Percentiles rank a stretch among this genome's conserved stretches.
Evolutionary conservation across 2,329 filamentous ascomycete genomes (phyloP).

Genomic region (Phialemonium atrogriseum): DNA sequence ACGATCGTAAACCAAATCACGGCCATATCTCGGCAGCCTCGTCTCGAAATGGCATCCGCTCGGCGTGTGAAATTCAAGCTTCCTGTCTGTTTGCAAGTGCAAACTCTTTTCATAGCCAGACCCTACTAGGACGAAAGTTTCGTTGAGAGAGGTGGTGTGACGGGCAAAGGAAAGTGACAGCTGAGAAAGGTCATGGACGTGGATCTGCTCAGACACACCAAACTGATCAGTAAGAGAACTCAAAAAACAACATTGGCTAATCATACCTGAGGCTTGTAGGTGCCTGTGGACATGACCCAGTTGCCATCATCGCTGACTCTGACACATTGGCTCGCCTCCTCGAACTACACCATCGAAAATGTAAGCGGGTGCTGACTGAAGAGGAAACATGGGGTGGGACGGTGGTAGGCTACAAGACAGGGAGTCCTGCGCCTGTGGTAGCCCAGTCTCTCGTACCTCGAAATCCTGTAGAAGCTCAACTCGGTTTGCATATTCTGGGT

Average conservation of each 20-base stretch:
- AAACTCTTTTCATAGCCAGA: slow-evolving; percentile 90
- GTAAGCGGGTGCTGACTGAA: too few species aligned
- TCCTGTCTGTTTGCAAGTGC: slow-evolving; percentile 85
- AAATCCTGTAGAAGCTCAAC: slow-evolving; percentile 96
- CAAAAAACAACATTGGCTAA: slow-evolving; percentile 16
- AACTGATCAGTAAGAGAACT: background rate
- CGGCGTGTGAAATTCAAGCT: slow-evolving; percentile 87
- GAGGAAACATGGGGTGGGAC: too few species aligned
- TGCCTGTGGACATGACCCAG: slow-evolving; percentile 93
- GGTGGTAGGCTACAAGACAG: too few species aligned
- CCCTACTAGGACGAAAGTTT: slow-evolving; percentile 82
- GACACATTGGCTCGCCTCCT: slow-evolving; percentile 81
- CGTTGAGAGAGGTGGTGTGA: slow-evolving; percentile 86
- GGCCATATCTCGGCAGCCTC: slow-evolving; percentile 86
- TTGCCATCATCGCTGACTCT: slow-evolving; percentile 90
- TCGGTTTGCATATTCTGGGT: slow-evolving; percentile 85
- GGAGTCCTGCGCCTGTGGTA: too few species aligned
- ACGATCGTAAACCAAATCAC: slow-evolving; percentile 79
- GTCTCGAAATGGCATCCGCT: slow-evolving; percentile 81
- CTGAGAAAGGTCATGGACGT: slow-evolving; percentile 90
- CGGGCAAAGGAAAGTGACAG: slow-evolving; percentile 88
- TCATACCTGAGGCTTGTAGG: slow-evolving; percentile 40
- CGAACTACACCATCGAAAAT: too few species aligned
- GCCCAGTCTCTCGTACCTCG: slow-evolving; percentile 61
- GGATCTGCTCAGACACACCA: slow-evolving; percentile 54